Percentiles rank a stretch among this genome's conserved stretches.
phyloP scores from a whole-genome alignment of 2,329 filamentous ascomycete genomes.

The Malbranchea cinnamomea region DNA sequence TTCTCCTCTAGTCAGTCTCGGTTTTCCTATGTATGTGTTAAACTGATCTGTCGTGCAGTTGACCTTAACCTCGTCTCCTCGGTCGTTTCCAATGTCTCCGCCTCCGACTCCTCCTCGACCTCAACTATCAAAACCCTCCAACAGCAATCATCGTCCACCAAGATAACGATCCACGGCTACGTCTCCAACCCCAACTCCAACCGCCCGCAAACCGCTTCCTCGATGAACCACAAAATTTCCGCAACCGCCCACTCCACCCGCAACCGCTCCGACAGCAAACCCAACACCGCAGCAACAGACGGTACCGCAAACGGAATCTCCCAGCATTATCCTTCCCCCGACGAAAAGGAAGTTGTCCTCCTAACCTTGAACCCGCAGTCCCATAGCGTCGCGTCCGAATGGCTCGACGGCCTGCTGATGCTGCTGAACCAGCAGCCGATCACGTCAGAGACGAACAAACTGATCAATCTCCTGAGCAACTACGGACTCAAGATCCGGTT shows the following conservation, averaged over 20 bases:
- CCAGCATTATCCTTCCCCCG: conserved; percentile 3
- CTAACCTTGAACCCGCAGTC: conserved; percentile 70
- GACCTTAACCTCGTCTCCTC: conserved; percentile 80
- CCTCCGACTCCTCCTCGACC: conserved; percentile 36
- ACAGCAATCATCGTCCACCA: conserved; percentile 43
- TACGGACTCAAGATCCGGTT: conserved; percentile 88
- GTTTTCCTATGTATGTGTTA: conserved; percentile 1
- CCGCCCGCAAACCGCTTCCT: too few species aligned
- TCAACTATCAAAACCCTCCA: conserved; percentile 32
- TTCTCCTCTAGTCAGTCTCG: not conserved
- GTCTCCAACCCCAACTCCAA: conserved; percentile 21
- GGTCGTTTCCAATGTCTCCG: conserved; percentile 82
- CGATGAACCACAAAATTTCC: conserved; percentile 13
- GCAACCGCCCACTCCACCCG: conserved; percentile 22
- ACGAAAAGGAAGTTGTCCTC: conserved; percentile 52
- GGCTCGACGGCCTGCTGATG: conserved; percentile 92
- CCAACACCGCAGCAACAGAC: conserved; percentile 14
- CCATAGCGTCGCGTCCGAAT: conserved; percentile 79
- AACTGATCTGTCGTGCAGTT: conserved; percentile 30
- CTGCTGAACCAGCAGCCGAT: conserved; percentile 88
- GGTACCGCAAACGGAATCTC: too few species aligned
- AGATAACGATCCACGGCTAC: conserved; percentile 82
- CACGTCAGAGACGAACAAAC: conserved; percentile 86
- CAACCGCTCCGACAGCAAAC: conserved; percentile 18
- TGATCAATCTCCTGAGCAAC: conserved; percentile 71